Percentiles rank a stretch among this genome's conserved stretches.
phyloP scores from a whole-genome alignment of 345 rosid species.

The Triadica sebifera region DNA sequence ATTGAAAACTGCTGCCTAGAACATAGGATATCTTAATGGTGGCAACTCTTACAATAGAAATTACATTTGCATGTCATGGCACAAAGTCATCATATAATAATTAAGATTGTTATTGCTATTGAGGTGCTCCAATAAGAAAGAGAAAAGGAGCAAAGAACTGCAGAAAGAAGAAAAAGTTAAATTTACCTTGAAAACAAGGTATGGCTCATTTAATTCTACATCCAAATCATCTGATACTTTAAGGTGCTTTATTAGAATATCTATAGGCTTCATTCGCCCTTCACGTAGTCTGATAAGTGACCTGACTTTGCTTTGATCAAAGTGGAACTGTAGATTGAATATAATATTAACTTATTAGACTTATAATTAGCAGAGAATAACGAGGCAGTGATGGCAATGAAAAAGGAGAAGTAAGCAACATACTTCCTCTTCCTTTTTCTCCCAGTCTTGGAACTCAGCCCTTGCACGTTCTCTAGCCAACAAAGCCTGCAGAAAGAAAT shows the following conservation, averaged over 20 bases:
- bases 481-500: conserved; percentile 53
- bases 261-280: conserved; percentile 88
- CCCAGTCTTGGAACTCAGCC: conserved; percentile 98
- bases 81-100: not conserved
- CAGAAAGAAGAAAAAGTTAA: not conserved
- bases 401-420: conserved; percentile 1
- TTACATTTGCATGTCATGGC: not conserved
- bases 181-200: conserved; percentile 83
- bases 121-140: not conserved
- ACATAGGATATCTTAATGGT: not conserved
- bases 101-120: not conserved
- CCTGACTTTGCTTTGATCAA: conserved; percentile 93
- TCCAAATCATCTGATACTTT: conserved; percentile 80
- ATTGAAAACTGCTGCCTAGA: not conserved
- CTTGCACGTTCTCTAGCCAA: conserved; percentile 96
- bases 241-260: conserved; percentile 75
- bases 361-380: conserved; percentile 6
- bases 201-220: conserved; percentile 78
- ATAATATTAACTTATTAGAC: conserved; percentile 17
- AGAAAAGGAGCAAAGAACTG: not conserved
- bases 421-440: conserved; percentile 97
- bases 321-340: conserved; percentile 71
- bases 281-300: conserved; percentile 82
- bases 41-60: not conserved
- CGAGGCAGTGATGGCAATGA: not conserved